phyloP scores from a whole-genome alignment of 177 flowering plant genomes.

The Vitis hybrid region DNA sequence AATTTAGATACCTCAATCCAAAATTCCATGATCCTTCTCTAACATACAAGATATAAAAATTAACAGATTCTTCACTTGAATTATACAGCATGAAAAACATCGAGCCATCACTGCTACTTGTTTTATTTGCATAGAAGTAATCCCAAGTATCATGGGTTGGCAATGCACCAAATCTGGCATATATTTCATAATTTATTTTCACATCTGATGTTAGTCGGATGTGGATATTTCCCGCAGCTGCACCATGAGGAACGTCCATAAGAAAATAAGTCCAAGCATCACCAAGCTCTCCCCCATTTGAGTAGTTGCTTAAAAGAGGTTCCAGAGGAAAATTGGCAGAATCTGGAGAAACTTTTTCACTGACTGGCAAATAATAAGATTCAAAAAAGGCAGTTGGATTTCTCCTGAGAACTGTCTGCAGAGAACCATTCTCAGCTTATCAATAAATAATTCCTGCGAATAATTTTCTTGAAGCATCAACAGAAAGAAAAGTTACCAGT shows the following conservation, averaged over 20 bases:
- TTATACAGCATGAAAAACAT: constrained; percentile 59
- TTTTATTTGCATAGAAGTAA: constrained; percentile 60
- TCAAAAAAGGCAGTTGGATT: constrained; percentile 47
- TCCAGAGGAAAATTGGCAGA: constrained; percentile 58
- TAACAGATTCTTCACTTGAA: constrained; percentile 48
- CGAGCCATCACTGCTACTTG: constrained; percentile 61
- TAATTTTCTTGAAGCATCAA: constrained; percentile 27
- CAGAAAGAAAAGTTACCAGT: constrained; percentile 8
- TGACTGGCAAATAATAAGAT: constrained; percentile 67
- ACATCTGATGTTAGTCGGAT: constrained; percentile 48
- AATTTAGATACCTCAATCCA: constrained; percentile 56
- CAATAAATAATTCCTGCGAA: constrained; percentile 25
- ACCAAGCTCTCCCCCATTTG: constrained; percentile 30
- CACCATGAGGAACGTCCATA: constrained; percentile 78
- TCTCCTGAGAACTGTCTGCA: constrained; percentile 73
- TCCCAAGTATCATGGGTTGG: constrained; percentile 72
- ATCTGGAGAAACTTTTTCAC: constrained; percentile 30
- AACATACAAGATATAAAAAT: constrained; percentile 70
- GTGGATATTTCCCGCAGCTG: constrained; percentile 81
- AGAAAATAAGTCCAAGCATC: constrained; percentile 79
- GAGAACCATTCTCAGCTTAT: constrained; percentile 42
- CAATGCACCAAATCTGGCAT: constrained; percentile 77
- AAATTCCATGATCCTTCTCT: constrained; percentile 88
- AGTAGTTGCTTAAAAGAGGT: constrained; percentile 65
- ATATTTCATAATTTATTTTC: constrained; percentile 56